Percentiles rank a stretch among this genome's conserved stretches.
Evolutionary conservation across 768 basidiomycete genomes (phyloP).

Genomic region (Kwoniella pini): DNA sequence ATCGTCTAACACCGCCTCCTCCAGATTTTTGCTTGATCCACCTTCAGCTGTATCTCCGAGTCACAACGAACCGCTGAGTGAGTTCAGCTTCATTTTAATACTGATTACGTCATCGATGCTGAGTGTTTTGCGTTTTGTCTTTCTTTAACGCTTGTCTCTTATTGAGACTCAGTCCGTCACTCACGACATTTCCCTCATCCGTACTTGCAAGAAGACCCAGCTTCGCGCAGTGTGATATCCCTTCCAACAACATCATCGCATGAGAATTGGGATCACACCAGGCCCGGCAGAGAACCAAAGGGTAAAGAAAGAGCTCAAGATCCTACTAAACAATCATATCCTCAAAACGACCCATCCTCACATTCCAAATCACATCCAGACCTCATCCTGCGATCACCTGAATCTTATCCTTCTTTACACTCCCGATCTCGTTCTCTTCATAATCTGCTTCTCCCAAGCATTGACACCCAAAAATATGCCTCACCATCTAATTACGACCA

Average conservation of each 20-base stretch:
- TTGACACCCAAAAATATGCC: background rate
- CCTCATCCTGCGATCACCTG: too few relatives aligned
- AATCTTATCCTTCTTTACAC: background rate
- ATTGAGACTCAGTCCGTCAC: slow-evolving; percentile 8
- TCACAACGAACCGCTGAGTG: slow-evolving; percentile 7
- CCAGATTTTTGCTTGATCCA: slow-evolving; percentile 8
- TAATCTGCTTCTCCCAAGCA: background rate
- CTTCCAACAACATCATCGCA: slow-evolving; percentile 3
- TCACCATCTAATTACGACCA: background rate
- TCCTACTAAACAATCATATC: background rate
- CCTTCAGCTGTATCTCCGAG: background rate
- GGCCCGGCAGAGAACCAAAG: background rate
- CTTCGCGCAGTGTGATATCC: background rate
- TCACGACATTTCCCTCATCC: background rate
- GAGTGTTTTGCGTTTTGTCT: background rate
- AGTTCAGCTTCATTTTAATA: background rate
- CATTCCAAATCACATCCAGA: background rate
- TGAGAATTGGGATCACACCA: background rate
- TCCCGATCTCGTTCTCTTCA: background rate
- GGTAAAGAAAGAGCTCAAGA: background rate
- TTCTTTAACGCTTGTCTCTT: background rate
- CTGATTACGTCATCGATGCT: background rate
- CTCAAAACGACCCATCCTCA: background rate
- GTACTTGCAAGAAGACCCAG: background rate
- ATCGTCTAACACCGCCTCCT: slow-evolving; percentile 1